Percentiles rank a stretch among this genome's conserved stretches.
These are phyloP conservation scores for Oxytropis ochrocephala DNA, from an alignment of 306 rosid species.

Conservation along the genomic window DNA sequence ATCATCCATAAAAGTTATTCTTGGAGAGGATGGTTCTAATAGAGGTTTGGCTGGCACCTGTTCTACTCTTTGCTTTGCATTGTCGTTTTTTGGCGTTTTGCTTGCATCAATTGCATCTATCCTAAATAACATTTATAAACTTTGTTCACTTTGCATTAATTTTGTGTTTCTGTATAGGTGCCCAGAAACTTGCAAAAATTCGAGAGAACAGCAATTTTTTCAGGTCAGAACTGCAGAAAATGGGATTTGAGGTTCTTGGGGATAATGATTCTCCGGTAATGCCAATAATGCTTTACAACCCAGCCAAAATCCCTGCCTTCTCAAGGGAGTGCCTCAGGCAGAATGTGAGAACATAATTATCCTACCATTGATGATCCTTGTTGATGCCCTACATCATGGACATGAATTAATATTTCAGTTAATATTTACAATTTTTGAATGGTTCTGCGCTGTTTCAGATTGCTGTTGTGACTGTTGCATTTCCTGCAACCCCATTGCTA, in stretches of 20 bases:
- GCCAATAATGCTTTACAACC: slow-evolving; percentile 95
- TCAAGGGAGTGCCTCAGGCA: slow-evolving; percentile 91
- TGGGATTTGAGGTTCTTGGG: slow-evolving; percentile 84
- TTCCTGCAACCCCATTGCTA: slow-evolving; percentile 86
- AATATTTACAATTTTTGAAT: slow-evolving; percentile 4
- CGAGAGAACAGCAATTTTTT: slow-evolving; percentile 86
- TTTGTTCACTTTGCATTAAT: background rate
- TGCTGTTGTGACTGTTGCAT: slow-evolving; percentile 88
- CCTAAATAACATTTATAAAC: background rate
- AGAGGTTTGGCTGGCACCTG: slow-evolving; percentile 49
- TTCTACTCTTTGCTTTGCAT: background rate
- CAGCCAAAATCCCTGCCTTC: slow-evolving; percentile 89
- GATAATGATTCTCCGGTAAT: slow-evolving; percentile 79
- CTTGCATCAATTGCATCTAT: background rate
- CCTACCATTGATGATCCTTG: background rate
- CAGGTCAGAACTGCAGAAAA: slow-evolving; percentile 85
- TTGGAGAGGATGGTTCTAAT: slow-evolving; percentile 89
- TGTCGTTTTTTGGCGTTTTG: background rate
- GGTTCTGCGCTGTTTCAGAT: slow-evolving; percentile 38
- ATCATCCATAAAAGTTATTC: slow-evolving; percentile 69
- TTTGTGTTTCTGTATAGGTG: slow-evolving; percentile 37
- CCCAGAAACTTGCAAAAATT: slow-evolving; percentile 77
- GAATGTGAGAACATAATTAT: slow-evolving; percentile 44
- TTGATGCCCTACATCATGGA: background rate
- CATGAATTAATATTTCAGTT: background rate